A percentile compares a stretch with the other conserved stretches of the same genome.
Evolutionary conservation across 1,139 yeast species (phyloP).

Genomic region (Sugiyamaella pinicola): DNA sequence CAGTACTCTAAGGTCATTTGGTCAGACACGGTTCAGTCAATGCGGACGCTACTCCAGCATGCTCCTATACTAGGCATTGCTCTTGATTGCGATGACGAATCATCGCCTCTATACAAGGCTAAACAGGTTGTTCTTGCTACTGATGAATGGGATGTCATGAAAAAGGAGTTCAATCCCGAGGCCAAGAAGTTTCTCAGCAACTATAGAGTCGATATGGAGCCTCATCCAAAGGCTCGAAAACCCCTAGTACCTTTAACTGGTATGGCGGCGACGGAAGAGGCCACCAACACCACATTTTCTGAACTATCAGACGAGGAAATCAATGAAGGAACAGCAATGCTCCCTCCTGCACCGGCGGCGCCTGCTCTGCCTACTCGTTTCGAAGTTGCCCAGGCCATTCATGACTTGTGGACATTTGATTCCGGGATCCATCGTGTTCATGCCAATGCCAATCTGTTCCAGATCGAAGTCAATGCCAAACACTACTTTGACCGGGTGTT

Average conservation of each 20-base stretch:
- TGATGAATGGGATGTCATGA: constrained; percentile 22
- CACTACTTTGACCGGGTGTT: constrained; percentile 73
- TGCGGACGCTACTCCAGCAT: constrained; percentile 70
- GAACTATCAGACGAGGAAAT: not conserved
- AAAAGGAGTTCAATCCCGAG: constrained; percentile 17
- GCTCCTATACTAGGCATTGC: constrained; percentile 33
- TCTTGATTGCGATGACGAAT: constrained; percentile 31
- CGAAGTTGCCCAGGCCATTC: constrained; percentile 69
- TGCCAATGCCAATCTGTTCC: constrained; percentile 73
- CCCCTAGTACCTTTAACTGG: not conserved
- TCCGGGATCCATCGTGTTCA: constrained; percentile 65
- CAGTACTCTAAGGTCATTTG: constrained; percentile 91
- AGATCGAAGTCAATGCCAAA: constrained; percentile 75
- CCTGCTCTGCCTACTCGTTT: constrained; percentile 32
- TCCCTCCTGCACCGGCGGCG: not conserved
- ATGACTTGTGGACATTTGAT: constrained; percentile 67
- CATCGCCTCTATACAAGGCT: constrained; percentile 23
- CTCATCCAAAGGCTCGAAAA: constrained; percentile 1
- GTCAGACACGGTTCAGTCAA: constrained; percentile 88
- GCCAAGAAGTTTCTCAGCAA: constrained; percentile 18
- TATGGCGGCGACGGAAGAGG: not conserved
- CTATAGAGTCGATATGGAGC: constrained; percentile 11
- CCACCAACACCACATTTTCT: not conserved
- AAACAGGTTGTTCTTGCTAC: constrained; percentile 20
- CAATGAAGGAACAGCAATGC: constrained; percentile 9